Evolutionary conservation across 768 basidiomycete genomes (phyloP), one percentile per base, ranked within the genome.

Genomic region (Pholiota microspora): DNA sequence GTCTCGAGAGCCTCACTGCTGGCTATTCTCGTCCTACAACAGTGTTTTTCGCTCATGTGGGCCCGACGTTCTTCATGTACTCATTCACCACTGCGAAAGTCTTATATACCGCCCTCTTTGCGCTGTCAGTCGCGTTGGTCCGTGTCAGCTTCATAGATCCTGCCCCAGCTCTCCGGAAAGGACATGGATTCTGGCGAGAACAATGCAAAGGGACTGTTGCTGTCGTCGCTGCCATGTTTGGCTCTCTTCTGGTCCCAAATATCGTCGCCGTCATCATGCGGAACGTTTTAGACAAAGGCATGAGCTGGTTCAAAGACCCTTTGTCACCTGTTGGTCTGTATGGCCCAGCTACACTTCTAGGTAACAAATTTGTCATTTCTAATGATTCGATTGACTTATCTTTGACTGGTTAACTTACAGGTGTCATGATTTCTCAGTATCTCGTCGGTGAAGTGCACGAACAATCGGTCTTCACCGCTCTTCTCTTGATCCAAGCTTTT

Each of bases 241-340:
- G 85, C 0, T 81, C 85, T 0, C 28, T 92, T 2, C 48, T 88
- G 0, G 73, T 77, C 0, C 84, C 90, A 0, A 94, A 96, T 59
- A 55, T 78, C 0, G 77, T 90, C 0, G 96, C 95, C 0, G 64
- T 83, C 1, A 54, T 91, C 10, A 88, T 96, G 84, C 67, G 71
- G 24, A 65, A 67, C 4, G 79, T 83, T 0, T 66, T 93, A 18
- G 77, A 81, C 7, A 87, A 82, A 68, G 78, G 82, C 0, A 81
- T 96, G 82, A 89, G 89, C 62, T 98, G 94, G 94, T 97, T 92
- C 69, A 75, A 80, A 13, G 80, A 76, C 36, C 90, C 91, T 57
- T 78, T 85, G 59, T 77, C 82, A 9, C 77, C 81, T 1, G 58
- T 95, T 7, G 64, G 78, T 18, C 69, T 97, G 18, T 98, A 92